A percentile compares a stretch with the other conserved stretches of the same genome.
Evolutionary conservation across 1,139 yeast genomes (phyloP).

Genomic region (Meyerozyma smithsonii): DNA sequence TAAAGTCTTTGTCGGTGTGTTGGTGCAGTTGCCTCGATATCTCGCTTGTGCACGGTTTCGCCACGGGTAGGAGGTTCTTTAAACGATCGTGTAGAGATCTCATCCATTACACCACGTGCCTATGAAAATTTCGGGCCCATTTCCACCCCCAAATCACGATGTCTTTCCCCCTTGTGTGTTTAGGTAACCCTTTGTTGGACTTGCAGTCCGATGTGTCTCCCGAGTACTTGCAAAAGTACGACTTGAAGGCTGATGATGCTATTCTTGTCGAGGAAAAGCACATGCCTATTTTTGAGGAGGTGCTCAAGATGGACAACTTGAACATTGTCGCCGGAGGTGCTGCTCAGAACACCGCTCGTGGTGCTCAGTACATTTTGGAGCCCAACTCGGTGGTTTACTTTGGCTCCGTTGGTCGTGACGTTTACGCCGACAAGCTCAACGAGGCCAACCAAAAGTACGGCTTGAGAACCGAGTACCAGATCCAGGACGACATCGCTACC

Average conservation of each 20-base stretch:
- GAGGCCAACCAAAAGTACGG: constrained; percentile 88
- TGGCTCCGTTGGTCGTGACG: constrained; percentile 94
- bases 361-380: constrained; percentile 91
- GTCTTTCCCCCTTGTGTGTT: constrained; percentile 58
- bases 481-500: constrained; percentile 71
- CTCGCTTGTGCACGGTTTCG: no score
- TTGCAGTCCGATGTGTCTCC: constrained; percentile 75
- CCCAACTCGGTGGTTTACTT: constrained; percentile 81
- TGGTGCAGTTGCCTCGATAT: no score
- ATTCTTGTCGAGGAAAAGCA: constrained; percentile 87
- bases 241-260: constrained; percentile 88
- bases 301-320: constrained; percentile 56
- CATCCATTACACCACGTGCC: background rate
- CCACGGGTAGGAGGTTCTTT: no score
- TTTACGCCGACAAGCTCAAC: constrained; percentile 73
- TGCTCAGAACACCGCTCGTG: constrained; percentile 98
- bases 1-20: no score
- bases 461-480: constrained; percentile 79
- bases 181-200: constrained; percentile 84
- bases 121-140: background rate
- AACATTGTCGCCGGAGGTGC: constrained; percentile 96
- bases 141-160: constrained; percentile 15
- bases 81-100: background rate
- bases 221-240: constrained; percentile 72
- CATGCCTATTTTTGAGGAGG: constrained; percentile 79